A percentile compares a stretch with the other conserved stretches of the same genome.
Evolutionary conservation across 257 asterid genomes (phyloP).

Genomic region (Solanum arcanum): DNA sequence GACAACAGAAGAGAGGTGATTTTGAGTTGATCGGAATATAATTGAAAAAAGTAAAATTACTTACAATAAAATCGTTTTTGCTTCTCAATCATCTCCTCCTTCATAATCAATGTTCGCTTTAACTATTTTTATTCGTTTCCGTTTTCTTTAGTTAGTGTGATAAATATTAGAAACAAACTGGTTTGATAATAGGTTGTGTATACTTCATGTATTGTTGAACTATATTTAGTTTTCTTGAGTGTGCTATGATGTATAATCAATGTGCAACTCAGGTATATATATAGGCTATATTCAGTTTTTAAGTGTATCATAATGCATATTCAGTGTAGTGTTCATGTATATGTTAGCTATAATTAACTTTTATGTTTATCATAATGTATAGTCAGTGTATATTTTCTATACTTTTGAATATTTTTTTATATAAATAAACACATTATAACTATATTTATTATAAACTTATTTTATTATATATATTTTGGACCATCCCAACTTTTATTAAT

Average conservation of each 20-base stretch:
- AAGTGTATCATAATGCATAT: neutral
- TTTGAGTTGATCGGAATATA: neutral
- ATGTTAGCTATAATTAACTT: neutral
- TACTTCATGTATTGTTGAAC: neutral
- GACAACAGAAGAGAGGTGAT: no score
- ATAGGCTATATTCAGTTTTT: neutral
- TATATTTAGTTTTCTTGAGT: neutral
- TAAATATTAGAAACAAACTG: neutral
- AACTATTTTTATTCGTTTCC: neutral
- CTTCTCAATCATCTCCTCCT: neutral
- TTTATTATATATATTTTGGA: neutral
- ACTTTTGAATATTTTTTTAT: no score
- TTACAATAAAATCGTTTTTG: no score
- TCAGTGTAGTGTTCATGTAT: neutral
- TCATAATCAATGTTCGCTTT: neutral
- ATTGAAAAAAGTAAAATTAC: neutral
- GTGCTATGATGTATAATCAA: neutral
- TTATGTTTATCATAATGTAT: neutral
- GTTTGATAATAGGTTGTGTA: neutral
- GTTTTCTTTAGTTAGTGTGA: neutral
- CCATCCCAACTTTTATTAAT: neutral
- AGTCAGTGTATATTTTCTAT: neutral
- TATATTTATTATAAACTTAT: neutral
- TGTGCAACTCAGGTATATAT: neutral
- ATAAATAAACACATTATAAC: no score